These are phyloP conservation scores for Akanthomyces dipterigenus DNA, from an alignment of 2,329 filamentous ascomycete genomes.

Conservation along the genomic window DNA sequence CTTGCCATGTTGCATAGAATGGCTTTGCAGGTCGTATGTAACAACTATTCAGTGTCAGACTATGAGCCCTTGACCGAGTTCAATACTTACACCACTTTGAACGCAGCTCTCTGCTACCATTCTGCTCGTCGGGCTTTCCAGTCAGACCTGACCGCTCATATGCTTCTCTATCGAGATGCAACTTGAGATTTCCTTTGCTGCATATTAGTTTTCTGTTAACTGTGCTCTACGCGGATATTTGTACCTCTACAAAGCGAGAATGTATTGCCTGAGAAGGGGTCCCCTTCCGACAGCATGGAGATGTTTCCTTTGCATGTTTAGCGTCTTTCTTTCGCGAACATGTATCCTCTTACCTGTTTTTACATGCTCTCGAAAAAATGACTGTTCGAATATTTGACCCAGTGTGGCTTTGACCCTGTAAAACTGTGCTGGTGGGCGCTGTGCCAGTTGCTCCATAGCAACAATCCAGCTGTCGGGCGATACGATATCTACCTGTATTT, in stretches of 20 bases:
- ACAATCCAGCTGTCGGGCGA: slow-evolving; percentile 58
- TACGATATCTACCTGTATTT: slow-evolving; percentile 58
- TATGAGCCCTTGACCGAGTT: background rate
- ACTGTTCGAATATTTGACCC: slow-evolving; percentile 60
- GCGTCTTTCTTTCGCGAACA: background rate
- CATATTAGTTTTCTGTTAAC: background rate
- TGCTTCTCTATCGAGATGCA: slow-evolving; percentile 73
- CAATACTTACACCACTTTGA: slow-evolving; percentile 61
- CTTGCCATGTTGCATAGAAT: slow-evolving; percentile 76
- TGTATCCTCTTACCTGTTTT: slow-evolving; percentile 54
- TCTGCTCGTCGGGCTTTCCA: slow-evolving; percentile 58
- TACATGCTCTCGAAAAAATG: slow-evolving; percentile 79
- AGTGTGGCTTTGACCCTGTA: slow-evolving; percentile 66
- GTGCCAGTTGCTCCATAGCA: slow-evolving; percentile 46
- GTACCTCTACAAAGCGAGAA: slow-evolving; percentile 65
- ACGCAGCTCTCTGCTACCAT: slow-evolving; percentile 53
- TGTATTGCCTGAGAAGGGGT: slow-evolving; percentile 60
- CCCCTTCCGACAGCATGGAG: slow-evolving; percentile 77
- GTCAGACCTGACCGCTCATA: slow-evolving; percentile 79
- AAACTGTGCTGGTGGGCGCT: slow-evolving; percentile 41
- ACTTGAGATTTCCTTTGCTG: slow-evolving; percentile 55
- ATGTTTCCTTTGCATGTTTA: slow-evolving; percentile 55
- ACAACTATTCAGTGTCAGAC: slow-evolving; percentile 50
- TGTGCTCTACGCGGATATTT: background rate
- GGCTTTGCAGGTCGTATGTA: slow-evolving; percentile 64